These are phyloP conservation scores for Blastobotrys buckinghamii DNA, from an alignment of 1,139 yeast species.

Conservation along the genomic window DNA sequence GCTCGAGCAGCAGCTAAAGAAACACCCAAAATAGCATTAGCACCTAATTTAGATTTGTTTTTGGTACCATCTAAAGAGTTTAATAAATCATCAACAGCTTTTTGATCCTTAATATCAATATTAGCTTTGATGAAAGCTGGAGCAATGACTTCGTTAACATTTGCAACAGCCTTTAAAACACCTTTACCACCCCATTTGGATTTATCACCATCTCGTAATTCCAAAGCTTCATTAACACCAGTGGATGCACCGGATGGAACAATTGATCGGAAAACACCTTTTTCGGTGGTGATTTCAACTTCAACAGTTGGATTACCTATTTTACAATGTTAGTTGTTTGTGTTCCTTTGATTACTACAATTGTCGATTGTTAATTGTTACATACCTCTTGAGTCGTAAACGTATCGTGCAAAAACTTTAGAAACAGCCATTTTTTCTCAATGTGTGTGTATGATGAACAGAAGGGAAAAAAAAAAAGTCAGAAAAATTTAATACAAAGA, in stretches of 20 bases:
- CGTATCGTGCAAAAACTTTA: slow-evolving; percentile 83
- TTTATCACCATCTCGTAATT: slow-evolving; percentile 93
- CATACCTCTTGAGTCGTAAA: slow-evolving; percentile 91
- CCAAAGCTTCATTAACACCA: slow-evolving; percentile 91
- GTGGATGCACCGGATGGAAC: slow-evolving; percentile 98
- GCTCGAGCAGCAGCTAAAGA: slow-evolving; percentile 92
- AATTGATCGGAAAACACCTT: slow-evolving; percentile 84
- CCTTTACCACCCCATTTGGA: slow-evolving; percentile 95
- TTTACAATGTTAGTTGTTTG: not conserved
- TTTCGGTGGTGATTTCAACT: slow-evolving; percentile 81
- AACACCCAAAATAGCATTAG: slow-evolving; percentile 93
- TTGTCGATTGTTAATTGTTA: slow-evolving; percentile 5
- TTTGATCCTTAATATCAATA: slow-evolving; percentile 73
- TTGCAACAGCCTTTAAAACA: slow-evolving; percentile 85
- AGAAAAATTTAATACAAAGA: not conserved
- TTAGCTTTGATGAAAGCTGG: slow-evolving; percentile 76
- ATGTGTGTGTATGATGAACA: not conserved
- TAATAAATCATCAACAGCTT: slow-evolving; percentile 72
- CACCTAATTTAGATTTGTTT: slow-evolving; percentile 92
- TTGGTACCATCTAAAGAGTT: slow-evolving; percentile 81
- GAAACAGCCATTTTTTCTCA: slow-evolving; percentile 44
- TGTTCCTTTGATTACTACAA: no score
- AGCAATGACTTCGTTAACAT: slow-evolving; percentile 83
- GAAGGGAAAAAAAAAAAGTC: slow-evolving; percentile 4
- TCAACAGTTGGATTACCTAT: slow-evolving; percentile 85